A percentile compares a stretch with the other conserved stretches of the same genome.
phyloP scores from a whole-genome alignment of 768 basidiomycete genomes.

The Boletus sp. region DNA sequence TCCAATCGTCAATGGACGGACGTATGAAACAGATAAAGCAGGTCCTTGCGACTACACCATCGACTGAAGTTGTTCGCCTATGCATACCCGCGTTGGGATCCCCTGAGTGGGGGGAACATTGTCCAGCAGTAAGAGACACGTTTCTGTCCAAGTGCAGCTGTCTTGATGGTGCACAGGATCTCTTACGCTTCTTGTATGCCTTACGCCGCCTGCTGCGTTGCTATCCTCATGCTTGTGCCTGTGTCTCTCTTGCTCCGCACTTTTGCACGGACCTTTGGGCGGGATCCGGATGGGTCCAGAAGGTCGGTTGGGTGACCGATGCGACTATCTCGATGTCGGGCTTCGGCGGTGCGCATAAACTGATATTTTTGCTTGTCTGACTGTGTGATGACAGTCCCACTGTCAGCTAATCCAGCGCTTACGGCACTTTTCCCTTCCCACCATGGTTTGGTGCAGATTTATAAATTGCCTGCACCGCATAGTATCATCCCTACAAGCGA shows the following conservation, averaged over 20 bases:
- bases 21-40: slow-evolving; percentile 31
- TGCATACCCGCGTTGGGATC: slow-evolving; percentile 64
- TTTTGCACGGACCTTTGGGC: slow-evolving; percentile 56
- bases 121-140: slow-evolving; percentile 44
- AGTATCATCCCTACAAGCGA: slow-evolving; percentile 77
- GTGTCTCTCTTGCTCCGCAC: slow-evolving; percentile 63
- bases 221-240: slow-evolving; percentile 60
- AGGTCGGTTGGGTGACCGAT: slow-evolving; percentile 77
- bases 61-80: slow-evolving; percentile 47
- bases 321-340: slow-evolving; percentile 69
- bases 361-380: neutral
- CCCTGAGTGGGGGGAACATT: slow-evolving; percentile 65
- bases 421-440: slow-evolving; percentile 73
- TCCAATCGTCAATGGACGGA: slow-evolving; percentile 18
- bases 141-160: neutral
- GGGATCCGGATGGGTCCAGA: slow-evolving; percentile 69
- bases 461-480: slow-evolving; percentile 70
- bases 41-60: slow-evolving; percentile 25
- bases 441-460: slow-evolving; percentile 80
- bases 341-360: slow-evolving; percentile 63
- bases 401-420: slow-evolving; percentile 80
- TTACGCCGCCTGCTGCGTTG: slow-evolving; percentile 60
- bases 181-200: slow-evolving; percentile 68
- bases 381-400: slow-evolving; percentile 8
- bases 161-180: slow-evolving; percentile 42